Conservation (phyloP, 345 rosid genomes). For the Eucalyptus pauciflora region DNA sequence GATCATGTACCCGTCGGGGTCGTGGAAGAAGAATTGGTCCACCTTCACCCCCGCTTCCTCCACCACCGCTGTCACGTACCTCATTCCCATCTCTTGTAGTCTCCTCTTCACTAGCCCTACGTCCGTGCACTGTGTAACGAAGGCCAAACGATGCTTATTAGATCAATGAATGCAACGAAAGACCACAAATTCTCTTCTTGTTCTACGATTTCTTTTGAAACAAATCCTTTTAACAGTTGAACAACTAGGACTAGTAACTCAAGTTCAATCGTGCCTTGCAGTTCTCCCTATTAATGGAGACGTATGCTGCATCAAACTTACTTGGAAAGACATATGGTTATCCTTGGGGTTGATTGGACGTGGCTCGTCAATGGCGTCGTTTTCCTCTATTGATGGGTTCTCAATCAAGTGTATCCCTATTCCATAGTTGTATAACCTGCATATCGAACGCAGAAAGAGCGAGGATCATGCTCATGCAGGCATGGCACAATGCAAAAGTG, state of each 20-base stretch:
- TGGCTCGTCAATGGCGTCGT: not conserved
- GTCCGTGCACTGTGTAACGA: conserved; percentile 11
- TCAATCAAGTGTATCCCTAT: conserved; percentile 24
- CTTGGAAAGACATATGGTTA: conserved; percentile 36
- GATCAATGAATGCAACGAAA: not conserved
- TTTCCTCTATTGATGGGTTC: conserved; percentile 5
- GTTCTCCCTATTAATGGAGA: not conserved
- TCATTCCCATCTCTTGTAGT: conserved; percentile 15
- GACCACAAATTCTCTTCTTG: not conserved
- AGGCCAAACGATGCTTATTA: not conserved
- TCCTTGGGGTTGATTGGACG: conserved; percentile 24
- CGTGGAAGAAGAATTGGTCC: conserved; percentile 34
- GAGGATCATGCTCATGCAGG: not conserved
- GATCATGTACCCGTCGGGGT: conserved; percentile 34
- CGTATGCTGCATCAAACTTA: not conserved
- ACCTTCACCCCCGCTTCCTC: conserved; percentile 27
- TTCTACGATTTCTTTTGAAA: not conserved
- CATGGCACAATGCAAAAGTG: not conserved
- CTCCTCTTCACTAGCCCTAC: conserved; percentile 25
- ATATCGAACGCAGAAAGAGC: not conserved
- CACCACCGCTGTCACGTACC: conserved; percentile 10
- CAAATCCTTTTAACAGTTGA: not conserved
- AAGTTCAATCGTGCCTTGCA: not conserved
- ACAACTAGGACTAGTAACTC: not conserved
- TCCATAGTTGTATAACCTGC: conserved; percentile 22